Evolutionary conservation across 192 early-diverging fungal species (phyloP).

Genomic region (Linnemannia schmuckeri): DNA sequence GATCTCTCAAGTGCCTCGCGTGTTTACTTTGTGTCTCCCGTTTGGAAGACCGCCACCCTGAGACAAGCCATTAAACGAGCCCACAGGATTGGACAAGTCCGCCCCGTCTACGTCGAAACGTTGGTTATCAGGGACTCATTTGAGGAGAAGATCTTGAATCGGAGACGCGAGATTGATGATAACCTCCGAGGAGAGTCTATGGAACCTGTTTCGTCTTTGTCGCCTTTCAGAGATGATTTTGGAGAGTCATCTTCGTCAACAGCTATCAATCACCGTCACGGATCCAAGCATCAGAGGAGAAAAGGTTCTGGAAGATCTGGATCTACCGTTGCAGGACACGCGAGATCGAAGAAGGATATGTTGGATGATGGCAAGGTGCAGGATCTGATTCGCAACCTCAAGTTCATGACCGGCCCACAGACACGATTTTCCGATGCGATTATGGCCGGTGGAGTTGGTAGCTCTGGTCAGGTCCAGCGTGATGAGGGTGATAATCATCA

Average conservation of each 20-base stretch:
- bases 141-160: conserved; percentile 66
- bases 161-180: conserved; percentile 31
- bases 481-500: background rate
- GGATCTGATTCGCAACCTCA: conserved; percentile 19
- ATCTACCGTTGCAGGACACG: background rate
- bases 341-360: background rate
- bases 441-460: too few relatives aligned
- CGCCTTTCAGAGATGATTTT: background rate
- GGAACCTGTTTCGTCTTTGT: background rate
- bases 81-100: conserved; percentile 81
- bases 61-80: conserved; percentile 91
- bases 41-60: conserved; percentile 79
- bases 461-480: background rate
- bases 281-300: background rate
- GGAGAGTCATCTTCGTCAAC: background rate
- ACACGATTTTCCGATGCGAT: background rate
- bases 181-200: background rate
- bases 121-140: conserved; percentile 66
- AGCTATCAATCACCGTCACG: background rate
- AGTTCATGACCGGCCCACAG: conserved; percentile 17
- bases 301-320: background rate
- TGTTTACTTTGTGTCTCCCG: conserved; percentile 79
- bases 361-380: conserved; percentile 32
- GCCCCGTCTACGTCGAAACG: conserved; percentile 71
- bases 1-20: conserved; percentile 82